phyloP scores from a whole-genome alignment of 2,329 filamentous ascomycete genomes.

The Phaeoacremonium minimum region DNA sequence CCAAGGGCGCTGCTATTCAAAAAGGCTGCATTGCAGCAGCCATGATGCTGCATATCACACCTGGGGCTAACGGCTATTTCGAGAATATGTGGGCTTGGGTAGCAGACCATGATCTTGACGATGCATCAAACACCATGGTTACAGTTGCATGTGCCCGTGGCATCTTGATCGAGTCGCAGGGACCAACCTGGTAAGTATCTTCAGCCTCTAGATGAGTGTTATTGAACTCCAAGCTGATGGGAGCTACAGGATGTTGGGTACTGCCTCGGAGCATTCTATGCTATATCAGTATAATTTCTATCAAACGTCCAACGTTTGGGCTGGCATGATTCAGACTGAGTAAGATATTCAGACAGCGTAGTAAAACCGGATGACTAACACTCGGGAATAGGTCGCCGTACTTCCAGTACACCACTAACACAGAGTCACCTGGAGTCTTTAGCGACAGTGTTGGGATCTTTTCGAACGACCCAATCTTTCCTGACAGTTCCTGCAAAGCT shows the following conservation, averaged over 20 bases:
- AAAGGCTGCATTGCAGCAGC: slow-evolving; percentile 56
- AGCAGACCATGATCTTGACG: slow-evolving; percentile 47
- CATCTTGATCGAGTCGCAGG: slow-evolving; percentile 18
- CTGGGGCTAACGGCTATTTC: slow-evolving; percentile 37
- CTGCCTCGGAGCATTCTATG: slow-evolving; percentile 38
- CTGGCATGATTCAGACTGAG: slow-evolving; percentile 36
- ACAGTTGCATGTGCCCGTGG: slow-evolving; percentile 7
- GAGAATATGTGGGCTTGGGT: slow-evolving; percentile 60
- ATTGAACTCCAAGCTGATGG: too few species aligned
- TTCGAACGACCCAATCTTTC: too few species aligned
- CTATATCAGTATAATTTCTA: slow-evolving; percentile 43
- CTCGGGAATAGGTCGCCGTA: too few species aligned
- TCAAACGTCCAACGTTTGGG: slow-evolving; percentile 39
- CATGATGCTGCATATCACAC: slow-evolving; percentile 39
- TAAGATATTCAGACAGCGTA: too few species aligned
- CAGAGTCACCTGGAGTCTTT: too few species aligned
- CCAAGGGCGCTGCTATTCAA: slow-evolving; percentile 42
- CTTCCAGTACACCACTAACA: too few species aligned
- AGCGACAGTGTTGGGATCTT: too few species aligned
- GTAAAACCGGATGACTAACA: too few species aligned
- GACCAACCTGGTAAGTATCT: slow-evolving; percentile 22
- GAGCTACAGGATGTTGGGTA: too few species aligned
- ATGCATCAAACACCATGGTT: not conserved
- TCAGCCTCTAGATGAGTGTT: too few species aligned
- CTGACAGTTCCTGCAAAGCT: too few species aligned